Conservation (phyloP, 225 moss, liverwort and hornwort species). For the Thuidium tamariscinum region DNA sequence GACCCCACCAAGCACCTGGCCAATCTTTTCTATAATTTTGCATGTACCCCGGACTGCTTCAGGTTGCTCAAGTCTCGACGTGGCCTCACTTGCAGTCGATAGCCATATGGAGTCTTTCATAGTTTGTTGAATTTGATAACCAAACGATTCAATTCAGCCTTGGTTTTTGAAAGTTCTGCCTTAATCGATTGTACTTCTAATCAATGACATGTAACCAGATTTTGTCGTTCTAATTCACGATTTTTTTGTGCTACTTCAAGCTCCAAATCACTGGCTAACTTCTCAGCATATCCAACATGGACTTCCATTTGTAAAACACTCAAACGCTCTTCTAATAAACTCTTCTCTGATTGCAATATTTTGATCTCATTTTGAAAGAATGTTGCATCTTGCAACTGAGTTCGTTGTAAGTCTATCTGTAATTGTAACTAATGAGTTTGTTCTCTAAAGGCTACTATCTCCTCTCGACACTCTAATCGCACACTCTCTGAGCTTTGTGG, state of each 20-base stretch:
- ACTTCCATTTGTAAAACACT: not conserved
- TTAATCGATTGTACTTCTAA: not conserved
- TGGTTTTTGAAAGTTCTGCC: not conserved
- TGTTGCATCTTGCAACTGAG: not conserved
- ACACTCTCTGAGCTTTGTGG: not conserved
- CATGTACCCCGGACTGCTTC: not conserved
- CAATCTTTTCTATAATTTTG: not conserved
- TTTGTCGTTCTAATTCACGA: not conserved
- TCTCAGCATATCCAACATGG: not conserved
- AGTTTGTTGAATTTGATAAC: not conserved
- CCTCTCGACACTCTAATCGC: not conserved
- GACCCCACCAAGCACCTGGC: not conserved
- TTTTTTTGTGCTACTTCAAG: not conserved
- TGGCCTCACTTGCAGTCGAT: not conserved
- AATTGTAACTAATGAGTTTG: not conserved
- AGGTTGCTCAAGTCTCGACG: not conserved
- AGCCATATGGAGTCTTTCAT: not conserved
- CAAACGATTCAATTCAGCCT: not conserved
- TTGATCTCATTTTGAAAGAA: not conserved
- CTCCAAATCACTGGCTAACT: not conserved
- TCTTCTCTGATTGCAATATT: not conserved
- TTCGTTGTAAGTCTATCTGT: not conserved
- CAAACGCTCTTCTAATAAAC: not conserved
- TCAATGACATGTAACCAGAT: not conserved
- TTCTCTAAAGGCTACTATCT: not conserved